Conservation (phyloP, 352 stramenopile species). For the Elongisporangium prolatum region DNA sequence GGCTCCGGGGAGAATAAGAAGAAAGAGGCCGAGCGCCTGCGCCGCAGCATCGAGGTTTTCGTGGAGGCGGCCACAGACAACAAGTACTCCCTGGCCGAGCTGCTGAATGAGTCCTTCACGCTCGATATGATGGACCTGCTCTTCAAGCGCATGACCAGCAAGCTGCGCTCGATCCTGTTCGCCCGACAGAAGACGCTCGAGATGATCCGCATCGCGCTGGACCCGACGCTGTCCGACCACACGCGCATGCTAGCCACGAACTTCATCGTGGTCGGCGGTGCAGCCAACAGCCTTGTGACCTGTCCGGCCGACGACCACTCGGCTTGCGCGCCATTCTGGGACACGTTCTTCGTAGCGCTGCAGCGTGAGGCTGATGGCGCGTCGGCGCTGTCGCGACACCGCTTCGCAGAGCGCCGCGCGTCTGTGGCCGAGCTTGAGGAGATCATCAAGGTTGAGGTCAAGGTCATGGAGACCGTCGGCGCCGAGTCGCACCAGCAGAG, state of each 20-base stretch:
- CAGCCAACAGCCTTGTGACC: slow-evolving; percentile 45
- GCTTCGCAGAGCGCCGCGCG: slow-evolving; percentile 34
- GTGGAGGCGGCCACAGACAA: slow-evolving; percentile 77
- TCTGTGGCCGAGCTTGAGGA: slow-evolving; percentile 66
- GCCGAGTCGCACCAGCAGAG: slow-evolving; percentile 65
- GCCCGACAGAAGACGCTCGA: slow-evolving; percentile 63
- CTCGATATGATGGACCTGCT: slow-evolving; percentile 83
- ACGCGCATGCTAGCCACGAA: slow-evolving; percentile 66
- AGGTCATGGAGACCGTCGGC: slow-evolving; percentile 66
- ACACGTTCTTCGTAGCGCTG: slow-evolving; percentile 62
- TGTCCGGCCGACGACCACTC: slow-evolving; percentile 42
- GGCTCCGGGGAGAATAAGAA: slow-evolving; percentile 30
- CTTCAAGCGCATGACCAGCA: slow-evolving; percentile 83
- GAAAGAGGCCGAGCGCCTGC: slow-evolving; percentile 46
- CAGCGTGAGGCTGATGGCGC: slow-evolving; percentile 52
- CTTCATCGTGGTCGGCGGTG: slow-evolving; percentile 70
- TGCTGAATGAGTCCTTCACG: slow-evolving; percentile 81
- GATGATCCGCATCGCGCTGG: slow-evolving; percentile 61
- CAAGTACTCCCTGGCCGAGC: slow-evolving; percentile 45
- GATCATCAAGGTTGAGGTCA: slow-evolving; percentile 72
- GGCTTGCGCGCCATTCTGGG: slow-evolving; percentile 58
- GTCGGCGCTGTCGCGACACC: slow-evolving; percentile 26
- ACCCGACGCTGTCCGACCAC: slow-evolving; percentile 46
- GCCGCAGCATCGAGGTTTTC: slow-evolving; percentile 76
- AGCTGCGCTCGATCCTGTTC: slow-evolving; percentile 72